Evolutionary conservation across 2,329 filamentous ascomycete genomes (phyloP).

Genomic region (Colletotrichum navitas): DNA sequence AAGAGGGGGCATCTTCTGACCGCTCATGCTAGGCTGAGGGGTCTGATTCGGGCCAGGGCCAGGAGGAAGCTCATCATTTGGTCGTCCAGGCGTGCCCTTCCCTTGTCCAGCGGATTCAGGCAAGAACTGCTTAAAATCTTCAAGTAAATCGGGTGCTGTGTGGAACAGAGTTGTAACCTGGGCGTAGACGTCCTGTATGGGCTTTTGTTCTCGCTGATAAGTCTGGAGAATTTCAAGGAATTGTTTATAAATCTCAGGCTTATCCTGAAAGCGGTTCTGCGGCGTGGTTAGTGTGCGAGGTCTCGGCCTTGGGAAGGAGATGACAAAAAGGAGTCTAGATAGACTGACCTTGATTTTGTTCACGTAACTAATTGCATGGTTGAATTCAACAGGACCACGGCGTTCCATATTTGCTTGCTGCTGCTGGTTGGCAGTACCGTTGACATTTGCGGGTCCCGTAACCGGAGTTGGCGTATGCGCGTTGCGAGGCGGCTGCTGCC

Average conservation of each 20-base stretch:
- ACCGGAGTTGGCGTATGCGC: slow-evolving; percentile 71
- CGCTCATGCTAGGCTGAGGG: slow-evolving; percentile 66
- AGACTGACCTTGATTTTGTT: slow-evolving; percentile 96
- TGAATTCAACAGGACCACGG: slow-evolving; percentile 96
- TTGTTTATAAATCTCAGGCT: slow-evolving; percentile 99
- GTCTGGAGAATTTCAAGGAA: slow-evolving; percentile 98
- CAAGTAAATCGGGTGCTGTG: slow-evolving; percentile 90
- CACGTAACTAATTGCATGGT: slow-evolving; percentile 98
- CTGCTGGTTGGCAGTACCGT: slow-evolving; percentile 67
- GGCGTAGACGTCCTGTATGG: slow-evolving; percentile 97
- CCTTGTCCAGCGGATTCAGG: slow-evolving; percentile 80
- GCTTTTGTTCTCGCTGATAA: slow-evolving; percentile 97
- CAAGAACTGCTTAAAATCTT: slow-evolving; percentile 98
- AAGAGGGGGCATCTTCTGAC: slow-evolving; percentile 89
- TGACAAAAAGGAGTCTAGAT: background rate
- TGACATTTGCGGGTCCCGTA: slow-evolving; percentile 68
- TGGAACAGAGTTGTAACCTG: slow-evolving; percentile 96
- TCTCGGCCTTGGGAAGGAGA: background rate
- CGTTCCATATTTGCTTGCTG: slow-evolving; percentile 77
- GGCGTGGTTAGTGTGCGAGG: slow-evolving; percentile 39
- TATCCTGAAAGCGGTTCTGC: slow-evolving; percentile 95
- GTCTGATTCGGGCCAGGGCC: slow-evolving; percentile 63
- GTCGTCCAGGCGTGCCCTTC: slow-evolving; percentile 65
- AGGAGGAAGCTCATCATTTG: slow-evolving; percentile 73
- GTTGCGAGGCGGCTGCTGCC: slow-evolving; percentile 63